Evolutionary conservation across 2,329 filamentous ascomycete genomes (phyloP).

Genomic region (Calonectria pseudoturangicola): DNA sequence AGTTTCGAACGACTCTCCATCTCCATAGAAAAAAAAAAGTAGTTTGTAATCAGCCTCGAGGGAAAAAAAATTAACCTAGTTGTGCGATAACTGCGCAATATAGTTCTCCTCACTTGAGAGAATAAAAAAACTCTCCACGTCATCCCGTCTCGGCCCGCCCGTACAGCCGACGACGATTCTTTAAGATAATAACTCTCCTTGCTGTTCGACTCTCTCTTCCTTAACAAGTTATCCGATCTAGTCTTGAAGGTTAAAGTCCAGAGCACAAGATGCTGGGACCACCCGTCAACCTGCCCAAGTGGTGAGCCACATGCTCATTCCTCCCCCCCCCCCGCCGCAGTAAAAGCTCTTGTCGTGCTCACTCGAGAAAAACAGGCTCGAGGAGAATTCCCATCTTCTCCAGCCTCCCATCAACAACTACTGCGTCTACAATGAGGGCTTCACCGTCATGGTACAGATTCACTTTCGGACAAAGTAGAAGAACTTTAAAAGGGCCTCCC

Average conservation of each 20-base stretch:
- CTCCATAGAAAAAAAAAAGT: conserved; percentile 30
- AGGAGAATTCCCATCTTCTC: conserved; percentile 92
- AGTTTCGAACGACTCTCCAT: conserved; percentile 26
- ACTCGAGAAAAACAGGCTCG: conserved; percentile 77
- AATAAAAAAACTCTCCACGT: conserved; percentile 21
- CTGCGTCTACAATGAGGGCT: conserved; percentile 91
- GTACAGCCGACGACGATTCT: background rate
- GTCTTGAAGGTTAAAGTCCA: conserved; percentile 11
- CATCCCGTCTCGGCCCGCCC: conserved; percentile 26
- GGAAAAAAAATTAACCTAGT: conserved; percentile 7
- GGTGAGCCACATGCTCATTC: conserved; percentile 63
- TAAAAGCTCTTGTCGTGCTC: background rate
- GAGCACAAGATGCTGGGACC: conserved; percentile 66
- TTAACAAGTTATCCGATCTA: conserved; percentile 4
- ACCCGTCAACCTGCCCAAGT: conserved; percentile 75
- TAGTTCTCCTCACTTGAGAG: conserved; percentile 29
- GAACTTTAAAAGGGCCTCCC: background rate
- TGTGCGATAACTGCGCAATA: conserved; percentile 23
- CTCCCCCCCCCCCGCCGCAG: background rate
- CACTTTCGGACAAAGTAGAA: background rate
- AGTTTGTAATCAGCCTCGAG: conserved; percentile 31
- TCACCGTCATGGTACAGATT: conserved; percentile 83
- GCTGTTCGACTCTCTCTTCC: background rate
- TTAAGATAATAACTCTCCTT: conserved; percentile 15
- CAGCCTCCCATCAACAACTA: conserved; percentile 98